A percentile compares a stretch with the other conserved stretches of the same genome.
phyloP scores from a whole-genome alignment of 257 asterid species.

The Fraxinus cuspidata region DNA sequence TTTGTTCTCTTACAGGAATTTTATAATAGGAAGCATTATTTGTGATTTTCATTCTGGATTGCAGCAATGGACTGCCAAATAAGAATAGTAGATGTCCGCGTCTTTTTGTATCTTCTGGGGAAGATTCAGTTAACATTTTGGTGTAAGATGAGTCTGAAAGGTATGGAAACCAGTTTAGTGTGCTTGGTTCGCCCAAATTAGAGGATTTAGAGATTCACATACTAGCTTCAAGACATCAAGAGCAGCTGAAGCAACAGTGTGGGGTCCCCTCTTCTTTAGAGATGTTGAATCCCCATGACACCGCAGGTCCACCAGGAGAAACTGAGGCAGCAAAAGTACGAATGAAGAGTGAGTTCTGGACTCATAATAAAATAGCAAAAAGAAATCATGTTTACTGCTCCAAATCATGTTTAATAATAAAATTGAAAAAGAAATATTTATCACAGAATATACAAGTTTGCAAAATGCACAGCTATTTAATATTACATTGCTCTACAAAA shows the following conservation, averaged over 20 bases:
- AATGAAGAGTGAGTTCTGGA: conserved; percentile 34
- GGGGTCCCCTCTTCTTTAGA: conserved; percentile 74
- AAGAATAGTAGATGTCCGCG: not conserved
- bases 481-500: not conserved
- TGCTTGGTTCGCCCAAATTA: conserved; percentile 11
- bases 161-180: not conserved
- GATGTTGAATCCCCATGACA: conserved; percentile 98
- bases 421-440: not conserved
- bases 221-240: conserved; percentile 95
- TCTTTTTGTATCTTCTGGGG: not conserved
- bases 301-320: conserved; percentile 95
- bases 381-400: not conserved
- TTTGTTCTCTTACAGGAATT: not conserved
- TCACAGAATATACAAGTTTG: not conserved
- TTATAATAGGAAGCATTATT: not conserved
- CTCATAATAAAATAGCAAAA: not conserved
- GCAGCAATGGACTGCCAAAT: not conserved
- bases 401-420: not conserved
- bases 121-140: not conserved
- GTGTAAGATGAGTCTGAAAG: not conserved
- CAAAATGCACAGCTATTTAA: not conserved
- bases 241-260: conserved; percentile 91
- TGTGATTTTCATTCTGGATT: not conserved
- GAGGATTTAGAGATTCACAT: conserved; percentile 31
- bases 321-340: conserved; percentile 56